Percentiles rank a stretch among this genome's conserved stretches.
phyloP scores from a whole-genome alignment of 495 filamentous ascomycete species.

The Xylaria longipes region DNA sequence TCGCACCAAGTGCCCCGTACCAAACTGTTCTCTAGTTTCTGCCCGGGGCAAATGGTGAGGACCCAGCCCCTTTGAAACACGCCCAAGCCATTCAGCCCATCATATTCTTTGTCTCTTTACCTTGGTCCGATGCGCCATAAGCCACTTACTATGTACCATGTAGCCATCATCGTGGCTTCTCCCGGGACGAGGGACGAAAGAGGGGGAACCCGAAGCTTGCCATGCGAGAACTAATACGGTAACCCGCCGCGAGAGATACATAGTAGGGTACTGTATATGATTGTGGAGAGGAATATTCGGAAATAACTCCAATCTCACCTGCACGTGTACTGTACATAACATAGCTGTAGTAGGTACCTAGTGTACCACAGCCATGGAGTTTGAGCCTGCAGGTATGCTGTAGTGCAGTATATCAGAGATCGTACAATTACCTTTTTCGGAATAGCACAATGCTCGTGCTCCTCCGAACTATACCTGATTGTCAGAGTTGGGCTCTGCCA shows the following conservation, averaged over 20 bases:
- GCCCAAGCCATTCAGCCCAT: slow-evolving; percentile 7
- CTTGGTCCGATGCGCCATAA: background rate
- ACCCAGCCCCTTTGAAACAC: background rate
- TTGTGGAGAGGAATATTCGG: slow-evolving; percentile 5
- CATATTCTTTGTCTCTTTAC: background rate
- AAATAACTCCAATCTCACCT: slow-evolving; percentile 12
- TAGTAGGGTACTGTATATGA: background rate
- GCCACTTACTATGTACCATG: background rate
- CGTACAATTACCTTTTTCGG: background rate
- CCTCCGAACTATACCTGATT: background rate
- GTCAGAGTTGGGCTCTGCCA: slow-evolving; percentile 10
- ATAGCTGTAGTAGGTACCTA: too few species aligned
- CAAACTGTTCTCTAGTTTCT: background rate
- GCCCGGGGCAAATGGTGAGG: background rate
- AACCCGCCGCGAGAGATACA: slow-evolving; percentile 16
- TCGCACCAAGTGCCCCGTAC: slow-evolving; percentile 8
- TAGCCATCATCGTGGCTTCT: slow-evolving; percentile 4
- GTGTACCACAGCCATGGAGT: slow-evolving; percentile 9
- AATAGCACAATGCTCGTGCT: background rate
- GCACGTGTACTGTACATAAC: background rate
- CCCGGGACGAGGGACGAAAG: background rate
- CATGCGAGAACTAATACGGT: slow-evolving; percentile 22
- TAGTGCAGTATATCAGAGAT: background rate
- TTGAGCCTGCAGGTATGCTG: slow-evolving; percentile 7
- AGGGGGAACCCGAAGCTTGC: slow-evolving; percentile 13